These are phyloP conservation scores for Ampelocalamus luodianensis DNA, from an alignment of 176 grass and related monocot genomes.

Conservation along the genomic window DNA sequence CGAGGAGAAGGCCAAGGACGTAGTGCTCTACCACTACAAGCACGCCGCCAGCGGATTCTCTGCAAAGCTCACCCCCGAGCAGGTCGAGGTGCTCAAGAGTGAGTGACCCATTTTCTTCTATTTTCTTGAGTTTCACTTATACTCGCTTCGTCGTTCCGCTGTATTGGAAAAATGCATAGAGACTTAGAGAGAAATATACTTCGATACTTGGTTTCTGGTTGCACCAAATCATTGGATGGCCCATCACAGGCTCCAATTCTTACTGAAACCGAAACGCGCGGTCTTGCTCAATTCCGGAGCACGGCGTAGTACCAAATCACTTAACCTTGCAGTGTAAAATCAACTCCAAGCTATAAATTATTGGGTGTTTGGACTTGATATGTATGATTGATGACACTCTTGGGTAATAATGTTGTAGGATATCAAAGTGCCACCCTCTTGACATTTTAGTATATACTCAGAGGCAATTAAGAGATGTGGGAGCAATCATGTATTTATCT, in stretches of 20 bases:
- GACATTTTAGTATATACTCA: background rate
- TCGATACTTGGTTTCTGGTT: background rate
- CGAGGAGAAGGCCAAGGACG: constrained; percentile 73
- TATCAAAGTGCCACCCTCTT: background rate
- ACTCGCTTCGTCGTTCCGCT: background rate
- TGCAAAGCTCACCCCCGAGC: constrained; percentile 69
- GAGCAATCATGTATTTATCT: background rate
- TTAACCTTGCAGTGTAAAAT: background rate
- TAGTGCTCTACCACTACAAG: constrained; percentile 89
- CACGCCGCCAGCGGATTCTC: constrained; percentile 86
- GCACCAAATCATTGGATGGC: background rate
- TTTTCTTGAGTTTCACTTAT: background rate
- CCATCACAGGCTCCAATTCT: background rate
- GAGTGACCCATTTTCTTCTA: constrained; percentile 29
- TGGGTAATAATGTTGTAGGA: background rate
- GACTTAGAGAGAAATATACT: background rate
- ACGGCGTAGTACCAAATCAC: background rate
- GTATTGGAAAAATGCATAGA: background rate
- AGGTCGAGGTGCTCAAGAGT: constrained; percentile 86
- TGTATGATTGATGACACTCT: background rate
- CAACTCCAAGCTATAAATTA: background rate
- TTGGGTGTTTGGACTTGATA: background rate
- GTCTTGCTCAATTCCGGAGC: background rate
- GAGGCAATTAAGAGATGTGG: background rate
- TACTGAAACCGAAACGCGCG: background rate